A percentile compares a stretch with the other conserved stretches of the same genome.
These are phyloP conservation scores for Ceratobasidium sp. DNA, from an alignment of 1,284 basidiomycete species.

Conservation along the genomic window DNA sequence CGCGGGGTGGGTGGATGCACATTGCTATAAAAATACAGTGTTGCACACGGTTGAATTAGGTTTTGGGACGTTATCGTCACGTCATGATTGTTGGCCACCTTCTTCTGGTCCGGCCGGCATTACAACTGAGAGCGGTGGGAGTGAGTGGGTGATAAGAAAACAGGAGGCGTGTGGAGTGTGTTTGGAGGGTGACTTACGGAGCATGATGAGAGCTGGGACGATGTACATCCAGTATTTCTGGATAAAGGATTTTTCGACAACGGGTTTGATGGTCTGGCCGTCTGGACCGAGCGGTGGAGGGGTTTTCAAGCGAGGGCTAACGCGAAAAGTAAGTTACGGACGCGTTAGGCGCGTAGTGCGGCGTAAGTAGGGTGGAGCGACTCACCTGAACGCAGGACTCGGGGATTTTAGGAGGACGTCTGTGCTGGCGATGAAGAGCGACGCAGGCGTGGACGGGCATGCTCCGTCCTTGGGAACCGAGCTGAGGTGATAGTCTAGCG, in stretches of 20 bases:
- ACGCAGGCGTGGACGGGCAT: slow-evolving; percentile 63
- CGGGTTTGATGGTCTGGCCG: slow-evolving; percentile 73
- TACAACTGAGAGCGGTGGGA: slow-evolving; percentile 17
- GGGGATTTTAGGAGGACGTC: slow-evolving; percentile 67
- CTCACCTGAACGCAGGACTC: slow-evolving; percentile 51
- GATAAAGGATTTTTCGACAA: slow-evolving; percentile 80
- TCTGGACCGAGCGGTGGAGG: slow-evolving; percentile 75
- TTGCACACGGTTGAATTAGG: slow-evolving; percentile 17
- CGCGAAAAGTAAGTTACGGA: slow-evolving; percentile 45
- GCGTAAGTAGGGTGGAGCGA: slow-evolving; percentile 69
- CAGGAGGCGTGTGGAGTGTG: neutral
- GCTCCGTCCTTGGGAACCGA: slow-evolving; percentile 74
- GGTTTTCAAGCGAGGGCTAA: slow-evolving; percentile 73
- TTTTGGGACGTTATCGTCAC: slow-evolving; percentile 19
- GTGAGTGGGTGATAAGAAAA: slow-evolving; percentile 11
- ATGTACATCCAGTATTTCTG: slow-evolving; percentile 94
- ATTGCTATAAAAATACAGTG: slow-evolving; percentile 28
- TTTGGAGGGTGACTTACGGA: slow-evolving; percentile 33
- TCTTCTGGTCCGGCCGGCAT: slow-evolving; percentile 35
- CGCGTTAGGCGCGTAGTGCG: slow-evolving; percentile 16
- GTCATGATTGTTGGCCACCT: slow-evolving; percentile 16
- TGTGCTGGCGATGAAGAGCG: slow-evolving; percentile 64
- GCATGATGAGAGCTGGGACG: slow-evolving; percentile 65
- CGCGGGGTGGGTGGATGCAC: neutral
- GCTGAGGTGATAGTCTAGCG: slow-evolving; percentile 77